phyloP scores from a whole-genome alignment of 106 monocot genomes.

The Alisma plantagoaquatica region DNA sequence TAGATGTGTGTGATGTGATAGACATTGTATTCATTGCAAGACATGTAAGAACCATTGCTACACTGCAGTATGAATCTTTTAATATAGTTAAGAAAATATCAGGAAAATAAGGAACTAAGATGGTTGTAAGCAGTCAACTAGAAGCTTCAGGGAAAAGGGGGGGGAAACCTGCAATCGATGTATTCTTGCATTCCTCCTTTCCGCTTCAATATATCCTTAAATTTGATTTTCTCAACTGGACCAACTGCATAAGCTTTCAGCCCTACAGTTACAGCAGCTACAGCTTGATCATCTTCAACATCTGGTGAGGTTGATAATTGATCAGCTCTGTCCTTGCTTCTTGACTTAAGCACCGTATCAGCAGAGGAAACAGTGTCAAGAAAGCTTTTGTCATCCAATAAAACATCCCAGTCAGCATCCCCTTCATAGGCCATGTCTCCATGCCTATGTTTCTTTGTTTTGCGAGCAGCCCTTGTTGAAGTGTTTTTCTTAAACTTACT shows the following conservation, averaged over 20 bases:
- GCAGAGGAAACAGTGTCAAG: constrained; percentile 20
- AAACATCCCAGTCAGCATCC: constrained; percentile 78
- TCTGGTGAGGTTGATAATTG: constrained; percentile 6
- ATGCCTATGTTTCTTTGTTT: constrained; percentile 41
- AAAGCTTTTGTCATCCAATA: constrained; percentile 45
- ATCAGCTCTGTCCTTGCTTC: constrained; percentile 25
- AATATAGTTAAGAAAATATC: no score
- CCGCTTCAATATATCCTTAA: constrained; percentile 76
- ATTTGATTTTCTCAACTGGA: constrained; percentile 88
- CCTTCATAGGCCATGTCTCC: constrained; percentile 95
- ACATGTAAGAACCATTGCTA: no score
- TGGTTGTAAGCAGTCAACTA: no score
- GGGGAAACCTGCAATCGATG: constrained; percentile 93
- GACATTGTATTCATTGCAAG: no score
- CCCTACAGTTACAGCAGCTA: constrained; percentile 74
- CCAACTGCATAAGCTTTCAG: constrained; percentile 55
- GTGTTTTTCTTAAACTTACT: constrained; percentile 25
- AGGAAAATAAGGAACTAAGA: no score
- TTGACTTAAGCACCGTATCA: constrained; percentile 22
- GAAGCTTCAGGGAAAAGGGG: no score
- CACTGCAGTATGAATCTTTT: no score
- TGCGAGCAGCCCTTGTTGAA: constrained; percentile 23
- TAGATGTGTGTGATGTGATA: no score
- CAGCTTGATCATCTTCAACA: constrained; percentile 23
- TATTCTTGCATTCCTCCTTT: constrained; percentile 93